Base-by-base conservation (phyloP, 192 early-diverging fungal species). In the Backusella morwellensis region DNA sequence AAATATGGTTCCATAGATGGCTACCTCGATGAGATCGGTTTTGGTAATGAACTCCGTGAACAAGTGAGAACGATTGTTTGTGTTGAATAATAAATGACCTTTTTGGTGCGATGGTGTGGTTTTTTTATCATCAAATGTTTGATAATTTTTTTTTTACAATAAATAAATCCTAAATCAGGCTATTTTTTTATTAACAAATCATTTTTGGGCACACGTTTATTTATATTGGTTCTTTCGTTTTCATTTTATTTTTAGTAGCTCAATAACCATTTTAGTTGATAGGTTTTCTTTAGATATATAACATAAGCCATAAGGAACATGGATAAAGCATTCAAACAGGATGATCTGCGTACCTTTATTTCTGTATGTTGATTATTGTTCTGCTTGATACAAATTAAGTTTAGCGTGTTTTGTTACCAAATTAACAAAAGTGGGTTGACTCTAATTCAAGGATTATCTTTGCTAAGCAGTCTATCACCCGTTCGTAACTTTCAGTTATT, bases 11-110 rank as follows among this genome's bases (percentile, higher is more conserved):
- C 70, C 26, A 54, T 72, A 19, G 15, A 35, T 15, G 34, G 66
- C 5, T 80, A 73, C 35, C 29, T 80, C n/a, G 47, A 68, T 54
- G 6, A 26, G 2, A 73, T 76, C 59, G 79, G 75, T 15, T 80
- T 76, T 56, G 35, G 34, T 52, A 23, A 66, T 26, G 68, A 66
- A 5, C 50, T 35, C 47, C 75, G 75, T 68, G 71, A 80, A 3
- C 36, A 35, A 59, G 56, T 80, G 47, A 56, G 42, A 35, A 50
- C 74, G 32, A 80, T 73, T 17, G 72, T 80, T 35, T 70, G 68
- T 29, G 14, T 50, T 35, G 36, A 68, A 68, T 38, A 50, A 19
- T 19, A 50, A 50, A 7, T 14, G 26, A 12, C 56, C 12, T 63
- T n/a, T 44, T 50, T 50, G 47, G 47, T 23, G 26, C 23, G 4